phyloP scores from a whole-genome alignment of 2,329 filamentous ascomycete species.

The Cladorrhinum sp. region DNA sequence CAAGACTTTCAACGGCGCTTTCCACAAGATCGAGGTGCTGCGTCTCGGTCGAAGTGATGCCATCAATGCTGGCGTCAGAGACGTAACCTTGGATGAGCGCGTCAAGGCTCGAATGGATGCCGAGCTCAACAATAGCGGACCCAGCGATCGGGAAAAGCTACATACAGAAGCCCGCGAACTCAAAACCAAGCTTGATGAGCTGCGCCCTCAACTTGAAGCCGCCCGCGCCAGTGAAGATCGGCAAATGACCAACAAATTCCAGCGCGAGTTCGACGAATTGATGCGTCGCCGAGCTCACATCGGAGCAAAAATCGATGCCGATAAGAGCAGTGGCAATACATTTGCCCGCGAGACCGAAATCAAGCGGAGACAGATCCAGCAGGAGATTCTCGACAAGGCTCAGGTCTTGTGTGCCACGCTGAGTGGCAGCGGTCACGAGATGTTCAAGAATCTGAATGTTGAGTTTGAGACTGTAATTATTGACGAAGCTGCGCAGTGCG shows the following conservation, averaged over 20 bases:
- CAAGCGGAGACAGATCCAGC: conserved; percentile 77
- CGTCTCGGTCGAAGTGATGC: conserved; percentile 88
- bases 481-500: conserved; percentile 96
- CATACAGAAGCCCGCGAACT: conserved; percentile 66
- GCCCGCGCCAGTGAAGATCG: conserved; percentile 56
- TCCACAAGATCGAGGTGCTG: conserved; percentile 78
- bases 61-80: conserved; percentile 83
- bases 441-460: conserved; percentile 90
- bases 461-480: conserved; percentile 99
- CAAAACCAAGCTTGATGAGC: conserved; percentile 69
- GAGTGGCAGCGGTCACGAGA: conserved; percentile 93
- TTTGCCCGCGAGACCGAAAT: conserved; percentile 82
- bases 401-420: conserved; percentile 94
- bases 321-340: conserved; percentile 81
- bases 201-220: conserved; percentile 70
- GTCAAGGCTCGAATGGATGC: conserved; percentile 70
- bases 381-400: conserved; percentile 84
- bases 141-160: conserved; percentile 55
- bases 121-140: conserved; percentile 56
- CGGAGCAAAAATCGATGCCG: conserved; percentile 79
- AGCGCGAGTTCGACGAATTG: conserved; percentile 73
- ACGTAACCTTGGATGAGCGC: conserved; percentile 90
- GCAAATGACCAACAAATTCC: conserved; percentile 51
- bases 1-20: conserved; percentile 69
- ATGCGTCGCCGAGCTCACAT: conserved; percentile 69